Conservation (phyloP, 345 rosid genomes). For the Barbarea vulgaris region DNA sequence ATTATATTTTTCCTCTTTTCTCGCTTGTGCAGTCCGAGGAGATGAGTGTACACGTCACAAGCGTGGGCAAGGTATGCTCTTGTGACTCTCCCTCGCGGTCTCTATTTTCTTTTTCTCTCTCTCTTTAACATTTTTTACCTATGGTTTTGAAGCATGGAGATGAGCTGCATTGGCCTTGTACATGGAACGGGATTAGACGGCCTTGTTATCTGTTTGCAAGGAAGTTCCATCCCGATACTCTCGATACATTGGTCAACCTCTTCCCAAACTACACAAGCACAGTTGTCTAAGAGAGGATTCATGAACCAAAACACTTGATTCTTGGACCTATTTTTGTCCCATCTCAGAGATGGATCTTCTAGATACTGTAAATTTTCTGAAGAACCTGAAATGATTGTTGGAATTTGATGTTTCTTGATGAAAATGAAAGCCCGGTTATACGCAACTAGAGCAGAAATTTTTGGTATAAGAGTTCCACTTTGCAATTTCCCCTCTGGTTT, state of each 20-base stretch:
- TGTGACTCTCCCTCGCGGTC: background rate
- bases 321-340: conserved; percentile 20
- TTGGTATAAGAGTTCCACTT: conserved; percentile 13
- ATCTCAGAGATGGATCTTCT: conserved; percentile 18
- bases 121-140: background rate
- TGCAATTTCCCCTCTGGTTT: background rate
- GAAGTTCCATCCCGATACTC: conserved; percentile 74
- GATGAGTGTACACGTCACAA: conserved; percentile 72
- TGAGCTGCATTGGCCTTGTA: conserved; percentile 63
- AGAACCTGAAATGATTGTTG: conserved; percentile 18
- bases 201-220: conserved; percentile 96
- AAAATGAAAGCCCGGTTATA: conserved; percentile 24
- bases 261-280: conserved; percentile 69
- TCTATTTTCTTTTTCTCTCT: background rate
- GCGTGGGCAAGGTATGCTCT: conserved; percentile 57
- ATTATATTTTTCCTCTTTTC: background rate
- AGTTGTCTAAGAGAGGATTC: conserved; percentile 39
- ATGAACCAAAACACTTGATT: conserved; percentile 20
- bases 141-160: conserved; percentile 52
- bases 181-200: conserved; percentile 89
- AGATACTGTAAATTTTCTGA: conserved; percentile 34
- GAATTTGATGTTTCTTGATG: conserved; percentile 15
- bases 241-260: conserved; percentile 65
- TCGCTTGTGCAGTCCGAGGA: conserved; percentile 66
- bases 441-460: conserved; percentile 20